Evolutionary conservation across 192 early-diverging fungal species (phyloP).

Genomic region (Gryganskiella cystojenkinii): DNA sequence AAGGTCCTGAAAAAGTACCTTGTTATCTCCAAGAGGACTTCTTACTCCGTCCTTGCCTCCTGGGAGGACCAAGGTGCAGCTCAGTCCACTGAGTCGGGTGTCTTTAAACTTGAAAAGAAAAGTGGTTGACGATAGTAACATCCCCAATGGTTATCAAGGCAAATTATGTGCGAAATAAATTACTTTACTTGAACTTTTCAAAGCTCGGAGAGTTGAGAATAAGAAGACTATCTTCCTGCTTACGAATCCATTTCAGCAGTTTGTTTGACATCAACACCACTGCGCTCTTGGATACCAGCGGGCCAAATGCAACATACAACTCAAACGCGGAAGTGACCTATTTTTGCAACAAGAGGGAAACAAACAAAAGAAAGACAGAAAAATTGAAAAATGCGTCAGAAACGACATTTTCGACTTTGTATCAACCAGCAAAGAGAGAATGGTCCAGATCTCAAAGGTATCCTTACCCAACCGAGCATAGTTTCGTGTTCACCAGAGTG

Average conservation of each 20-base stretch:
- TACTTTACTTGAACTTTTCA: constrained; percentile 57
- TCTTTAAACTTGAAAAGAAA: no score
- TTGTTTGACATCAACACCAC: constrained; percentile 74
- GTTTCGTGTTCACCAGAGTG: constrained; percentile 61
- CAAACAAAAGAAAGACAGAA: background rate
- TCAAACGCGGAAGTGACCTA: constrained; percentile 75
- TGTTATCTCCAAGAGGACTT: background rate
- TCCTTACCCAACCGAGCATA: constrained; percentile 72
- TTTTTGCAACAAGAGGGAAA: background rate
- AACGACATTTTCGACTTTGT: background rate
- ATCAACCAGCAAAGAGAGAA: background rate
- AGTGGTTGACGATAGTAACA: no score
- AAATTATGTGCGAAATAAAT: no score
- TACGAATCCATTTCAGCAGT: constrained; percentile 82
- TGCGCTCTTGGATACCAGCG: constrained; percentile 67
- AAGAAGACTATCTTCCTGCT: constrained; percentile 79
- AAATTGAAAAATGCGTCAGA: background rate
- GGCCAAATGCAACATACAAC: constrained; percentile 75
- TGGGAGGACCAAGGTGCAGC: no score
- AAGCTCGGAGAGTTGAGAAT: constrained; percentile 80
- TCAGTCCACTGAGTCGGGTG: no score
- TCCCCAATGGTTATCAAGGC: no score
- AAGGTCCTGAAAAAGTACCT: background rate
- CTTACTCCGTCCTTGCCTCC: no score
- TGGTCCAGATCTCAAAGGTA: background rate